Base-by-base conservation (phyloP, 257 asterid species). In the Gentiana macrophylla region DNA sequence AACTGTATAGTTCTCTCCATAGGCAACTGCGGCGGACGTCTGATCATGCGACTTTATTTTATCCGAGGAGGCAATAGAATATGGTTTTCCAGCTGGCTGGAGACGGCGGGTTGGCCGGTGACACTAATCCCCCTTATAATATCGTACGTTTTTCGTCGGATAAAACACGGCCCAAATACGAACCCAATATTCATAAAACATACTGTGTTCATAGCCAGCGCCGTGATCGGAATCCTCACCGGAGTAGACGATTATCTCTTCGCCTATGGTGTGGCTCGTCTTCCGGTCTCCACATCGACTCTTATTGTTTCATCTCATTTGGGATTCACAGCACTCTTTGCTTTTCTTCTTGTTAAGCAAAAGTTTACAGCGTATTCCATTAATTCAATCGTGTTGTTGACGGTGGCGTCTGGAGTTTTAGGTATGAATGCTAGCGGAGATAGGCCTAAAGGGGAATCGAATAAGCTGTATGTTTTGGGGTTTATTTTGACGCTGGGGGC, bases 281-380 rank as follows among this genome's bases (percentile, higher is more conserved):
- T 66, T 32, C 66, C 71, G 0, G 71, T 66, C 6, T 59, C 71
- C 5, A 66, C 62, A n/a, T 46, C 65, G 0, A 2, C 71, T 48
- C 57, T 66, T 1, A 52, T 59, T 13, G 7, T 52, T 35, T 60
- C 62, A 0, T 52, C 66, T 9, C 71, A 66, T 10, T 60, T 66
- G 0, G 71, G 57, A 2, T 66, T 66, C 55, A 59, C 71, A 0
- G 70, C 64, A 3, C 33, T 54, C 58, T 58, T 51, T 24, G 59
- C 70, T 3, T 59, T 50, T 34, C 12, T 64, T 6, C 33, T 64
- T 3, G 58, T 64, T 9, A 64, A 64, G 52, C 69, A 64, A 9
- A 57, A 59, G 12, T 58, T 65, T 36, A 65, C 59, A 0, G 46
- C 36, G 45, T 57, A 49, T 32, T 50, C 70, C 41, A 34, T 44